Base-by-base conservation (phyloP, 2,329 filamentous ascomycete species). In the Sarocladiaceae sp. region DNA sequence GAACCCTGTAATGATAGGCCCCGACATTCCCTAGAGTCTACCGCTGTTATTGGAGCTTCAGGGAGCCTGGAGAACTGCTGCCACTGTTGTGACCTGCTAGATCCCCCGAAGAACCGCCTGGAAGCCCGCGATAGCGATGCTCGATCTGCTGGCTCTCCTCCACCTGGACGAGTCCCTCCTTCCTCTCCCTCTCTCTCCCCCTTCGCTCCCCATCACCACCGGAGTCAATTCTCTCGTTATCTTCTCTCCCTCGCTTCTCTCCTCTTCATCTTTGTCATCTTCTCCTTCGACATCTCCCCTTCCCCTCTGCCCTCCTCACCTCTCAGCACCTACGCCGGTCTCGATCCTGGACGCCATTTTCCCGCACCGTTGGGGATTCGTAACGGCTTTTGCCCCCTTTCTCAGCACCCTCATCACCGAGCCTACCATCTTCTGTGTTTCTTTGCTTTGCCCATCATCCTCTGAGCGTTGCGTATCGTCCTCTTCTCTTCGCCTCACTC, bases 351-450 rank as follows among this genome's bases (percentile, higher is more conserved):
- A 29, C 37, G 37, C 23, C 24, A 24, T 41, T 41, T 18, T 27
- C 11, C 37, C 37, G 20, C 16, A 29, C 21, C 37, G 23, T 41
- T 41, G 37, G 37, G 23, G 23, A 29, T 15, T 21, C 23, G 37
- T 29, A 12, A 41, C 37, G 37, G 45, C 49, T 51, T 52, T 53
- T 49, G 53, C 58, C 61, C 53, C 58, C 58, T 63, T 62, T 55
- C 54, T 58, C 50, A 44, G 44, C 55, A 51, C 47, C 51, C 37
- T 56, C 53, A 52, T 47, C 48, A 52, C 51, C 53, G 45, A 49
- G 40, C 49, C 46, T 46, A 49, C 43, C 41, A 39, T 48, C 45
- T 43, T 47, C 48, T 41, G 44, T 42, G 24, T 33, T 39, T 47
- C 15, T 45, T 45, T 49, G 47, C 45, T 49, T 48, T 49, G 43